These are phyloP conservation scores for Coemansia sp. DNA, from an alignment of 192 early-diverging fungal species.

Conservation along the genomic window DNA sequence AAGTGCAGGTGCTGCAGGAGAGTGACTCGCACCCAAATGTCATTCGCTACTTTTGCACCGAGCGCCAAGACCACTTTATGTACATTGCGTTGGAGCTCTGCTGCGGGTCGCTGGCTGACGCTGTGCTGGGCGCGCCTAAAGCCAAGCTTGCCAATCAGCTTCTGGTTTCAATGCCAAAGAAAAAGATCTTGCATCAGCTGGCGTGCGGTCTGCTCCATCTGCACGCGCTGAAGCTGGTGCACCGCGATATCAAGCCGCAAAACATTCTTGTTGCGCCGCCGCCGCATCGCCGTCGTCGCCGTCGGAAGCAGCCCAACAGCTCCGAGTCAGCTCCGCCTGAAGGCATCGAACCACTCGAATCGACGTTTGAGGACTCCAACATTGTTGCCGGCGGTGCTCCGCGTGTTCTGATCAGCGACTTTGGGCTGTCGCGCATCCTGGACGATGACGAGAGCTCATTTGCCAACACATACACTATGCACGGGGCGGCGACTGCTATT, in stretches of 20 bases:
- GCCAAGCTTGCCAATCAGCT: constrained; percentile 43
- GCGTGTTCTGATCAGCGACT: constrained; percentile 91
- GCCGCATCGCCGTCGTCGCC: constrained; percentile 49
- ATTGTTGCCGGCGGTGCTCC: constrained; percentile 38
- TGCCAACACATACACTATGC: constrained; percentile 82
- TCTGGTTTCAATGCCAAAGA: constrained; percentile 53
- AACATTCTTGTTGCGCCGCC: constrained; percentile 84
- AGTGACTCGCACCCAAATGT: constrained; percentile 96
- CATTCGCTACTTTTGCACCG: constrained; percentile 89
- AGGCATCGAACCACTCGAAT: constrained; percentile 1
- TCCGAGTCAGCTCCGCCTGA: constrained; percentile 6
- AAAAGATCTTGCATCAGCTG: constrained; percentile 77
- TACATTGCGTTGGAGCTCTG: constrained; percentile 97
- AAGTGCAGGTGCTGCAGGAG: constrained; percentile 88
- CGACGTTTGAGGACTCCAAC: constrained; percentile 20
- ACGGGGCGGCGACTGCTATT: constrained; percentile 15
- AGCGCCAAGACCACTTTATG: constrained; percentile 85
- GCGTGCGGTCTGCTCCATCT: constrained; percentile 82
- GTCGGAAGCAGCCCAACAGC: not conserved
- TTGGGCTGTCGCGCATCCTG: constrained; percentile 92
- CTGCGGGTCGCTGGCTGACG: constrained; percentile 83
- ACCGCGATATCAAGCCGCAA: constrained; percentile 96
- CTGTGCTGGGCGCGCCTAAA: constrained; percentile 63
- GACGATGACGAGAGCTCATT: constrained; percentile 93
- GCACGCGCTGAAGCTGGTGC: constrained; percentile 93